A percentile compares a stretch with the other conserved stretches of the same genome.
Evolutionary conservation across 2,329 filamentous ascomycete genomes (phyloP).

Genomic region (Colletotrichum sp.): DNA sequence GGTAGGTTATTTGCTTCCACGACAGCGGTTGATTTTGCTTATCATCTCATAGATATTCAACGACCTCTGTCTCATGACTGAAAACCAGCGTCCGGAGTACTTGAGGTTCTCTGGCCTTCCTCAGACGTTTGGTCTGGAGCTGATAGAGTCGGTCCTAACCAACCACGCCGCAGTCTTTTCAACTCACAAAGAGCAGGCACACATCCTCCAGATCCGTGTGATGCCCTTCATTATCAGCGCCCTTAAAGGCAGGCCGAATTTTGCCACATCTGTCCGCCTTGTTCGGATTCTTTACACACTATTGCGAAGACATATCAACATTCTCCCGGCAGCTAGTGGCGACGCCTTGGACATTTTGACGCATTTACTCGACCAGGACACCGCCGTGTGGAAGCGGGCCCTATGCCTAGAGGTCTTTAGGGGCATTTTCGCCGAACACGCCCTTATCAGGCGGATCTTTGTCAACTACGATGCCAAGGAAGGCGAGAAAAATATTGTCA

Average conservation of each 20-base stretch:
- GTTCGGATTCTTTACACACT: conserved; percentile 84
- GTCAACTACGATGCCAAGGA: conserved; percentile 77
- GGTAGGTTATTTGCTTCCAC: conserved; percentile 42
- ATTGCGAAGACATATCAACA: conserved; percentile 76
- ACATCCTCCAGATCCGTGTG: conserved; percentile 76
- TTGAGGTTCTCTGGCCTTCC: conserved; percentile 79
- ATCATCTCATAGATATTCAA: conserved; percentile 69
- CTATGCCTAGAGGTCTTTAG: conserved; percentile 92
- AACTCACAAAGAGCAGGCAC: conserved; percentile 78
- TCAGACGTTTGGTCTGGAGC: conserved; percentile 84
- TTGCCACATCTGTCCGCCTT: conserved; percentile 81
- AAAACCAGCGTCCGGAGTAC: conserved; percentile 83
- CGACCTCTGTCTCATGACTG: conserved; percentile 86
- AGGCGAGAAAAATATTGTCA: conserved; percentile 76
- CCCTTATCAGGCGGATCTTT: conserved; percentile 80
- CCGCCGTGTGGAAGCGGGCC: conserved; percentile 82
- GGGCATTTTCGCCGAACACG: conserved; percentile 82
- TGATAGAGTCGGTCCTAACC: conserved; percentile 88
- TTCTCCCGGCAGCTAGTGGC: conserved; percentile 80
- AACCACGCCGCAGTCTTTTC: conserved; percentile 85
- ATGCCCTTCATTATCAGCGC: conserved; percentile 84
- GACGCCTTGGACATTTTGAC: conserved; percentile 83
- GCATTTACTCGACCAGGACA: conserved; percentile 87
- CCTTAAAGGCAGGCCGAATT: conserved; percentile 78
- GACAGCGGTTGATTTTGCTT: neutral